phyloP scores from a whole-genome alignment of 1,284 basidiomycete species.

The Mycosarcoma maydis region DNA sequence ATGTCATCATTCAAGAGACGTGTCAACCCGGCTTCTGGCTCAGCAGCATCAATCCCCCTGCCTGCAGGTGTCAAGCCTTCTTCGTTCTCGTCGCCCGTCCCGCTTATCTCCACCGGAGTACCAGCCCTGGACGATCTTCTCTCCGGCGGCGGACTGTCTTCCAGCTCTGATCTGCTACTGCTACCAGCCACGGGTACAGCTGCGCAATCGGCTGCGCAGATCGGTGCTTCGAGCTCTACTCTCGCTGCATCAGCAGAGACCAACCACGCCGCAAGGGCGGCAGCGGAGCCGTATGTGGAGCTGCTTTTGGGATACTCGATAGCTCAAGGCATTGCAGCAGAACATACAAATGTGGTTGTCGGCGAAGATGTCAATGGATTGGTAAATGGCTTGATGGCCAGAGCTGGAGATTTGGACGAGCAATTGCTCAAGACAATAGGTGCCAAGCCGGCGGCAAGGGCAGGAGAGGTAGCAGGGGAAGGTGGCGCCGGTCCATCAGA shows the following conservation, averaged over 20 bases:
- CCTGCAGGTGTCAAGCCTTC: conserved; percentile 75
- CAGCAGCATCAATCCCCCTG: conserved; percentile 66
- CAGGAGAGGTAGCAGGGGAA: neutral
- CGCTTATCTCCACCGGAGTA: conserved; percentile 84
- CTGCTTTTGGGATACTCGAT: conserved; percentile 88
- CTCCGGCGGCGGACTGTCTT: conserved; percentile 84
- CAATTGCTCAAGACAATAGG: conserved; percentile 20
- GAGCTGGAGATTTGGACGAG: conserved; percentile 44
- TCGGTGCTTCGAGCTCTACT: conserved; percentile 74
- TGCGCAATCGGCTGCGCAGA: conserved; percentile 36
- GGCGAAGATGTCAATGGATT: conserved; percentile 70
- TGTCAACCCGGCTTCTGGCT: conserved; percentile 51
- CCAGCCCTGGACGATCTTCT: conserved; percentile 95
- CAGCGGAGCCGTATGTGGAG: conserved; percentile 76
- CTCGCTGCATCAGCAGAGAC: conserved; percentile 71
- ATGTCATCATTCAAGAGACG: conserved; percentile 84
- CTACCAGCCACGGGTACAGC: conserved; percentile 67
- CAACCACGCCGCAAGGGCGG: conserved; percentile 36
- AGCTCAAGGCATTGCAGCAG: conserved; percentile 81
- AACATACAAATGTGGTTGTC: conserved; percentile 77
- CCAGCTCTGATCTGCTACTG: conserved; percentile 78
- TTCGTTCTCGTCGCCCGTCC: conserved; percentile 73
- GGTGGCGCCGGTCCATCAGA: conserved; percentile 22
- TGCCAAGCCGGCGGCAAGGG: neutral
- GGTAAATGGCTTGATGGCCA: conserved; percentile 56